Percentiles rank a stretch among this genome's conserved stretches.
Conservation (phyloP, 192 early-diverging fungal genomes). For the Coemansia sp. region DNA sequence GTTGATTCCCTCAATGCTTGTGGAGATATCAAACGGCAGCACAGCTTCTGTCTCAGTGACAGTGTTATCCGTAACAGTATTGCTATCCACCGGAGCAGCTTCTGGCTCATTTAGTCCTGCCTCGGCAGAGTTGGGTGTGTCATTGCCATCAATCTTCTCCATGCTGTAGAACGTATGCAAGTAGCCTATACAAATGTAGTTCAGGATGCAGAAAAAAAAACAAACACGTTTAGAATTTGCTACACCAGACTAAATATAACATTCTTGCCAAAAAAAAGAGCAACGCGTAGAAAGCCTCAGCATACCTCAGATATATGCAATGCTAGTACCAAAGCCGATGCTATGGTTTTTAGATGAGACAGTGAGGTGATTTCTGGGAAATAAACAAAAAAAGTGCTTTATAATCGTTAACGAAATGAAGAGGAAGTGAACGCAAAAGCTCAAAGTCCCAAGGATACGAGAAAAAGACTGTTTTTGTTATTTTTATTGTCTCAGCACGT, state of each 20-base stretch:
- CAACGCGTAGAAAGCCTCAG: too few species aligned
- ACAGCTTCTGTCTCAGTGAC: slow-evolving; percentile 1
- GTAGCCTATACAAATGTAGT: not conserved
- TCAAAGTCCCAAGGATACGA: too few species aligned
- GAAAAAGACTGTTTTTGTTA: too few species aligned
- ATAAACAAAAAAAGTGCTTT: too few species aligned
- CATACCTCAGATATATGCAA: too few species aligned
- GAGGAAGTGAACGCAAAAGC: too few species aligned
- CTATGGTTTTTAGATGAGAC: too few species aligned
- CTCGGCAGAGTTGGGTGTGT: too few species aligned
- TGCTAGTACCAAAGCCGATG: too few species aligned
- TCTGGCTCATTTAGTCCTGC: not conserved
- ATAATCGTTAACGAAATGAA: too few species aligned
- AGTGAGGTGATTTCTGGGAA: too few species aligned
- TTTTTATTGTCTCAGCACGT: too few species aligned
- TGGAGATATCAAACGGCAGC: slow-evolving; percentile 13
- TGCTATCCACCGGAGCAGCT: not conserved
- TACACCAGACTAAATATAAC: not conserved
- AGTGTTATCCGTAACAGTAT: not conserved
- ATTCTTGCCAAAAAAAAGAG: not conserved
- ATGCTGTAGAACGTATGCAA: not conserved
- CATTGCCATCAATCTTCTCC: not conserved
- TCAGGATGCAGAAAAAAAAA: not conserved
- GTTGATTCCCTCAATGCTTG: slow-evolving; percentile 20
- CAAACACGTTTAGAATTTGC: not conserved